Base-by-base conservation (phyloP, 371 early-diverging fungal species). In the Lichtheimia ornata region DNA sequence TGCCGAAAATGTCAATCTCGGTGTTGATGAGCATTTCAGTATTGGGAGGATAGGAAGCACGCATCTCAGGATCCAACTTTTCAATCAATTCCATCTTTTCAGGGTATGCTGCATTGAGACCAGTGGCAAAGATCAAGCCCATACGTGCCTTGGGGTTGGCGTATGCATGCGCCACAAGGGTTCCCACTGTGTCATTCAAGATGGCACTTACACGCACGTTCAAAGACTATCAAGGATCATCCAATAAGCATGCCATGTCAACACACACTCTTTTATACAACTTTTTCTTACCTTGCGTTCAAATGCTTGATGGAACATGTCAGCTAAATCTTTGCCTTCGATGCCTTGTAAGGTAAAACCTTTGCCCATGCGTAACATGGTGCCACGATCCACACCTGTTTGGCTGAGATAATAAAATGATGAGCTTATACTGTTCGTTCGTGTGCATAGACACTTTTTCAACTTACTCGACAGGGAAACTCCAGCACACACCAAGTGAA, bases 171-270 rank as follows among this genome's bases (percentile, higher is more conserved):
- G 94, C 87, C 50, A 94, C 84, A 41, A 95, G 75, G 2, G 95
- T 92, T 27, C 95, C 94, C 47, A 94, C 95, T 0, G 95, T 94
- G 74, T 97, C 97, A 81, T 97, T 97, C 57, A 96, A 83, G 7
- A 96, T 75, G 17, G 95, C 94, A 35, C 84, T 78, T 40, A 94
- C 88, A 30, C 81, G 64, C 43, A 95, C 84, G 42, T 88, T 83
- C 40, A 87, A 61, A 22, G 72, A 78, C 81, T 82, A 58, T n/a
- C 0, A 35, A 20, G 13, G 11, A 30, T 27, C 0, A 56, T 15
- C 1, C 41, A 55, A 45, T 43, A 15, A 41, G 41, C 17, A 60
- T 17, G 22, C 22, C 22, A 15, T 44, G 17, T 15, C 24, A 0
- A 0, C 0, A 20, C 20, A 20, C 20, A 7, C 24, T 58, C 3